Evolutionary conservation across 2,329 filamentous ascomycete genomes (phyloP), one percentile per base, ranked within the genome.

Genomic region (Seiridium cupressi): DNA sequence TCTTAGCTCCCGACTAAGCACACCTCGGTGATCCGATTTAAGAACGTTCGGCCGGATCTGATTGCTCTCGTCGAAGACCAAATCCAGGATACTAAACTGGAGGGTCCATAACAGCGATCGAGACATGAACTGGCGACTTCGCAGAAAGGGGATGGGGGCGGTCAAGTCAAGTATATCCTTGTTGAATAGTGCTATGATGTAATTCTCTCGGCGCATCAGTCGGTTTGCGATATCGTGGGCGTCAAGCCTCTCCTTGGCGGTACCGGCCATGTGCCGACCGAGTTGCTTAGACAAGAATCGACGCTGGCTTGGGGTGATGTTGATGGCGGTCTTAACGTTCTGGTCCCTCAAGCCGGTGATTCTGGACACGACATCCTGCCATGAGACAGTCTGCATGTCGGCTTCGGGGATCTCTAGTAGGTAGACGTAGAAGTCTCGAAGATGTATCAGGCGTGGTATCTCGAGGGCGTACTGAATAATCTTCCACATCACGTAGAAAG

Each of bases 211-310:
- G 61, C 95, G 89, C 95, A 99, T 98, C 51, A 99, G 78, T 38
- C 95, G 87, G 71, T 98, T 99, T 5, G 95, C 95, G 72, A 99
- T 98, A 70, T 97, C 95, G 69, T 97, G 92, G 9, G 95, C 95
- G 74, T 97, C 95, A 67, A 99, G 88, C 63, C 94, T 85, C 76
- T 98, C 92, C 73, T 97, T 96, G 31, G 92, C 96, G 71, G 96
- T 92, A 61, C 88, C 93, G 51, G 91, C 90, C 63, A 94, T 82
- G 65, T 72, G 64, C 85, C 92, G 59, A 88, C 91, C 67, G 90
- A 83, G 70, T 46, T 73, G 71, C 47, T 68, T 70, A 7, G 69
- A 71, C 31, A 74, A 55, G 54, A 80, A 87, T n/a, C 75, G 77
- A 3, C 83, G 80, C 60, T 85, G 76, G 5, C 75, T 76, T 3